phyloP scores from a whole-genome alignment of 106 monocot species.

The Apostasia shenzhenica region DNA sequence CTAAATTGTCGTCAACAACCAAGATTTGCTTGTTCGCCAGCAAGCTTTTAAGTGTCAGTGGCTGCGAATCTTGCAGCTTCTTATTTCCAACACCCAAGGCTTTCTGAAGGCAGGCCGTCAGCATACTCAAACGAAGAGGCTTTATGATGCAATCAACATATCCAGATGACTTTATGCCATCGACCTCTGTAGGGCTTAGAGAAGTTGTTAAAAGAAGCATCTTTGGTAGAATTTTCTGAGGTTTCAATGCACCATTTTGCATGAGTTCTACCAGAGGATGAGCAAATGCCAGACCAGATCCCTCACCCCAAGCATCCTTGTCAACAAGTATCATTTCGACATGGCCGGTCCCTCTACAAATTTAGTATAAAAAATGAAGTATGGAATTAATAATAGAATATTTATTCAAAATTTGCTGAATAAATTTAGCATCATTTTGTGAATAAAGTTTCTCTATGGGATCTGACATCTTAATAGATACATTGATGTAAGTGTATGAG shows the following conservation, averaged over 20 bases:
- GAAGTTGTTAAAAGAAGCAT: conserved; percentile 64
- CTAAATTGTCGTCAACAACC: conserved; percentile 81
- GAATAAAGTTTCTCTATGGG: too few species aligned
- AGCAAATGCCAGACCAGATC: conserved; percentile 38
- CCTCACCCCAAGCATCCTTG: conserved; percentile 56
- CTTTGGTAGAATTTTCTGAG: conserved; percentile 36
- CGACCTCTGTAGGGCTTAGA: conserved; percentile 27
- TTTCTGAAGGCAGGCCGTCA: conserved; percentile 58
- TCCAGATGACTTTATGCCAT: conserved; percentile 40
- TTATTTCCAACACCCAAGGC: conserved; percentile 33
- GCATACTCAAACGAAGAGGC: conserved; percentile 65
- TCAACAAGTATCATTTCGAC: conserved; percentile 67
- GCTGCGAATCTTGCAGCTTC: conserved; percentile 18
- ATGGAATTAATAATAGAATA: neutral
- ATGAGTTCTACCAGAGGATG: conserved; percentile 26
- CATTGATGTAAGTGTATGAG: too few species aligned
- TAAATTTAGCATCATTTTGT: neutral
- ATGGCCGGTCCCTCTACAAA: conserved; percentile 22
- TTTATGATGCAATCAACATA: conserved; percentile 59
- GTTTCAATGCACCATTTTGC: conserved; percentile 21
- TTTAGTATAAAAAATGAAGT: conserved; percentile 4
- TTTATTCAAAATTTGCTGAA: neutral
- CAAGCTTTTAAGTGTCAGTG: conserved; percentile 37
- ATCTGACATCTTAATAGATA: too few species aligned
- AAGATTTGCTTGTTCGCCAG: conserved; percentile 58